A percentile compares a stretch with the other conserved stretches of the same genome.
Evolutionary conservation across 2,329 filamentous ascomycete species (phyloP).

Genomic region (Cordyceps cateniannulata): DNA sequence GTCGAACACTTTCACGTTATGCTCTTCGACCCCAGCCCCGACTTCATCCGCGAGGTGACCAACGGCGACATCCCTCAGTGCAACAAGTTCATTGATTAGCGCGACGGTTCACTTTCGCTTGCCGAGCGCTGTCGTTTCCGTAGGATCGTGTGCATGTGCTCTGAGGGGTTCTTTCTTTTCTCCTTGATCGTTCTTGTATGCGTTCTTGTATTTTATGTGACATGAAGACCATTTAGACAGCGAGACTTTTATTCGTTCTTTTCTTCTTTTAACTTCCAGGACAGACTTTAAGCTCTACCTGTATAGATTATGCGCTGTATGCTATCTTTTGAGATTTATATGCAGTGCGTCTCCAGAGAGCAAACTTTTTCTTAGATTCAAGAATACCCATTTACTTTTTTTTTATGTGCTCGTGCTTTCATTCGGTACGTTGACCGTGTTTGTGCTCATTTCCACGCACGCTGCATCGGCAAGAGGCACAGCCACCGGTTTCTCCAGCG

Average conservation of each 20-base stretch:
- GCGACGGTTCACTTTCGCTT: background rate
- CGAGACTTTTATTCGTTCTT: constrained; percentile 4
- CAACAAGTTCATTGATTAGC: constrained; percentile 28
- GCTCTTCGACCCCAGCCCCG: constrained; percentile 68
- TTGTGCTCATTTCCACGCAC: constrained; percentile 47
- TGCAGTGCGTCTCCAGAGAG: background rate
- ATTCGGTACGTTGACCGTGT: constrained; percentile 16
- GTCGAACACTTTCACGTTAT: constrained; percentile 96
- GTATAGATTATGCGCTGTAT: background rate
- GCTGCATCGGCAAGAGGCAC: constrained; percentile 68
- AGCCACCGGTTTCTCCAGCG: constrained; percentile 66
- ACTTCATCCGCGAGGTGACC: constrained; percentile 65
- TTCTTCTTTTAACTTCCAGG: background rate
- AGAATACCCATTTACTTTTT: background rate
- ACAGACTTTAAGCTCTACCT: background rate
- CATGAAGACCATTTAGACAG: constrained; percentile 12
- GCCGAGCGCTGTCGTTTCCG: background rate
- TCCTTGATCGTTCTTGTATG: background rate
- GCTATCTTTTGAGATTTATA: background rate
- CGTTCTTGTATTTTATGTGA: constrained; percentile 12
- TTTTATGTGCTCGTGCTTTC: background rate
- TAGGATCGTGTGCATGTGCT: background rate
- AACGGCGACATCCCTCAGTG: constrained; percentile 64
- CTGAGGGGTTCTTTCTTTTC: background rate
- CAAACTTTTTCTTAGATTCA: background rate